phyloP scores from a whole-genome alignment of 768 basidiomycete species.

The Boletus tomentosulus region DNA sequence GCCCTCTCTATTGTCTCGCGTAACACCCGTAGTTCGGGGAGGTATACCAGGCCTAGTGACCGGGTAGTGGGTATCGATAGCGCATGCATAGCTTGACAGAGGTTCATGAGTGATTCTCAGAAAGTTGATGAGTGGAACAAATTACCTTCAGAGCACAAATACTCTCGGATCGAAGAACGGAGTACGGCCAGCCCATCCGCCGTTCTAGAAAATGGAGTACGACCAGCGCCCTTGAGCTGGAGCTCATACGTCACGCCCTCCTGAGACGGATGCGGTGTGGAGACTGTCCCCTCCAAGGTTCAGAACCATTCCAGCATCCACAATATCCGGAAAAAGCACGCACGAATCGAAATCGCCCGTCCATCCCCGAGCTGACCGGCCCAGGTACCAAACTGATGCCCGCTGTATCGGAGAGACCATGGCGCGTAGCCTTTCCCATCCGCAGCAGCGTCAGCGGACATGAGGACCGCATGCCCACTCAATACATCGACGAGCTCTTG shows the following conservation, averaged over 20 bases:
- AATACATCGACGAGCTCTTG: conserved; percentile 79
- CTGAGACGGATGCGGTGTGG: conserved; percentile 66
- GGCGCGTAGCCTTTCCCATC: conserved; percentile 42
- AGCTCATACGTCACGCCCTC: conserved; percentile 66
- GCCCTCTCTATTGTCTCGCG: conserved; percentile 74
- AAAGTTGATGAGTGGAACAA: neutral
- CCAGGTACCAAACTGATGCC: conserved; percentile 86
- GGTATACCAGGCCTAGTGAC: conserved; percentile 72
- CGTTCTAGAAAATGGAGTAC: conserved; percentile 88
- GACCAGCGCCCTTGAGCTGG: conserved; percentile 91
- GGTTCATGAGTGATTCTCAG: conserved; percentile 33
- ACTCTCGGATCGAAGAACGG: conserved; percentile 94
- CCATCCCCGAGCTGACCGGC: conserved; percentile 97
- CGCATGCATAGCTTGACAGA: conserved; percentile 62
- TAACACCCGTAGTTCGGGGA: conserved; percentile 67
- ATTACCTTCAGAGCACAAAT: conserved; percentile 83
- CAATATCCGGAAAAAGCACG: conserved; percentile 18
- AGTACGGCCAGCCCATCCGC: conserved; percentile 95
- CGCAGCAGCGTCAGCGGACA: conserved; percentile 34
- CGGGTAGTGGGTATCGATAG: conserved; percentile 86
- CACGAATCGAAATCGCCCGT: conserved; percentile 82
- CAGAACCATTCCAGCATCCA: conserved; percentile 3
- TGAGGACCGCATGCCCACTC: conserved; percentile 70
- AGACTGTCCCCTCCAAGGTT: conserved; percentile 42
- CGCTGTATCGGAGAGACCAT: conserved; percentile 89